Evolutionary conservation across 768 basidiomycete species (phyloP), one percentile per base, ranked within the genome.

Genomic region (Leccinum longicurvipes): DNA sequence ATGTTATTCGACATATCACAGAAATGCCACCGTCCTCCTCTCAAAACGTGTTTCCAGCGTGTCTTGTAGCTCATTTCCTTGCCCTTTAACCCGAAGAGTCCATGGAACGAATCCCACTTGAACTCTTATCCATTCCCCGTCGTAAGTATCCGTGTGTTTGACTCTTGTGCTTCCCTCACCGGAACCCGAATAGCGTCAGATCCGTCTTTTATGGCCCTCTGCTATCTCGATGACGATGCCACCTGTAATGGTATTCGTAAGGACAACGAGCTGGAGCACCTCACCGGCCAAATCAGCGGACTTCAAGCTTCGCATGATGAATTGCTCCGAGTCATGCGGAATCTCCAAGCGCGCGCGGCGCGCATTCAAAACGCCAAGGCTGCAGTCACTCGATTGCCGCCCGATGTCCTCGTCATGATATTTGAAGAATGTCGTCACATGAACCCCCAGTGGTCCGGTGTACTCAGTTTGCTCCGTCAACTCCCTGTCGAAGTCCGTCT

Each of bases 401-500:
- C 67, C 10, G 70, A 71, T 54, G 61, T 71, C 25, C 71, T 71
- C 31, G 62, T 67, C 36, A 60, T 71, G 60, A 63, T 71, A 50
- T 71, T 71, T 25, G 65, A 71, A 51, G 69, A 69, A 27, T 68
- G 66, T 45, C 62, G 66, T 49, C 68, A 72, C 54, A 54, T 64
- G 25, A 68, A 64, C 42, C 68, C 68, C 24, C 70, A 70, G 53
- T 70, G 71, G 67, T 51, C 60, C 14, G 69, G 69, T n/a, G 65
- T 72, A 14, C 70, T 69, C 44, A 63, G 62, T 52, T 60, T 69
- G 9, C 70, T 72, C 31, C 68, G 64, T 46, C 70, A 72, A 49
- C 64, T 62, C n/a, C 71, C 71, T 28, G 29, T 71, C 51, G 71
- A 71, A 55, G 62, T 71, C 31, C 70, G 69, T 28, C 53, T 76